Base-by-base conservation (phyloP, 768 basidiomycete species). In the Xanthoconium stramineum region DNA sequence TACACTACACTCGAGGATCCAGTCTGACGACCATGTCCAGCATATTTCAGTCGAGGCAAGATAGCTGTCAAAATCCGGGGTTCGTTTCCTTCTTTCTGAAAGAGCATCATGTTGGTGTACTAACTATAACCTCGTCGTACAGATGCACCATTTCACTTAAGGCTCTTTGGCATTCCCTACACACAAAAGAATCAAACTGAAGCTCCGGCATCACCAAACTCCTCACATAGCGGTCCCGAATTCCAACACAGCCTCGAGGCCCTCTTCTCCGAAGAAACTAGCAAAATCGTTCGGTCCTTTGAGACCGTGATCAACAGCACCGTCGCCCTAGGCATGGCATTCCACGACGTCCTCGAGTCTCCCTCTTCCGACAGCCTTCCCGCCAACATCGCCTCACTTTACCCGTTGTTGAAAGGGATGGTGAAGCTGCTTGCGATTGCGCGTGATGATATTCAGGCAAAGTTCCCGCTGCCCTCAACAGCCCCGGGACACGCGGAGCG, bases 401-500 rank as follows among this genome's bases (percentile, higher is more conserved):
- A n/a, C 43, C 28, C 49, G 1, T n/a, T 56, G 14, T 10, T 55
- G 28, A 47, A 55, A 46, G 36, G 29, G 13, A 5, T 52, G 2
- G 54, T 47, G 29, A 52, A 15, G 19, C 38, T 53, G 3, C 8
- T 58, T 17, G 39, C 32, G 3, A 52, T 15, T 12, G 38, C 33
- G 9, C 47, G 32, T 5, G 56, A 61, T 10, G 50, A 65, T 49
- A 24, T 59, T 28, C 28, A 17, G 29, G 12, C 37, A 17, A 44
- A 6, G 14, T 56, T 62, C 30, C 55, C 60, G 6, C 19, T 52
- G 2, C 60, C 60, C 32, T 47, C 44, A 19, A 50, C 37, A 3
- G 55, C 55, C 8, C 63, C 42, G 3, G 59, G 63, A n/a, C 63
- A 65, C 20, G 43, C 49, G 5, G 24, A 42, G 11, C 59, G 53